These are phyloP conservation scores for Kurtzmaniella cleridarum DNA, from an alignment of 805 yeast genomes.

Conservation along the genomic window DNA sequence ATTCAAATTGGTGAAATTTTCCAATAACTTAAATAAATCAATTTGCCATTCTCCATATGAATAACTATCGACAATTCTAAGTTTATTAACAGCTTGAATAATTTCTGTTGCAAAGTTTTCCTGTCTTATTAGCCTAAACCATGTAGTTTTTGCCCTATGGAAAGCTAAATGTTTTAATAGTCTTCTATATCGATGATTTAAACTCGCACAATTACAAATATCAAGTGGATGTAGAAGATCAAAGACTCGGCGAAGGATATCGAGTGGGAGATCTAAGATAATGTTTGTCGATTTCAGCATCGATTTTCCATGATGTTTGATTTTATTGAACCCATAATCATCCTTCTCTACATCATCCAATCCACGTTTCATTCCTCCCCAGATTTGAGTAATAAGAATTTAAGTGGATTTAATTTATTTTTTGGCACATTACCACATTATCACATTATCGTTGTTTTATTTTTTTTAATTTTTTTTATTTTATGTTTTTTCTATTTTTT, in stretches of 20 bases:
- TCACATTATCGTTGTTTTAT: no score
- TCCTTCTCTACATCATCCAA: no score
- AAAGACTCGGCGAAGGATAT: conserved; percentile 4
- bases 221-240: conserved; percentile 5
- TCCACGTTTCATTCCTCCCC: no score
- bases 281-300: no score
- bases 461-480: no score
- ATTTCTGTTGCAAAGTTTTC: background rate
- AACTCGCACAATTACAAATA: conserved; percentile 11
- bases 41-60: conserved; percentile 34
- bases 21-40: conserved; percentile 18
- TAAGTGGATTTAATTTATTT: no score
- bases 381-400: no score
- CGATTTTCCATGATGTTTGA: no score
- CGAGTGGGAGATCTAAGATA: conserved; percentile 6
- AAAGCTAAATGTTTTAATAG: conserved; percentile 15
- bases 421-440: no score
- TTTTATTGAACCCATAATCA: no score
- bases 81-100: conserved; percentile 6
- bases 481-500: no score
- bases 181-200: conserved; percentile 13
- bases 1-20: conserved; percentile 16
- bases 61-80: conserved; percentile 25
- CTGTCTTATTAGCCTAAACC: conserved; percentile 17
- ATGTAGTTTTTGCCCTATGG: conserved; percentile 17